Evolutionary conservation across 371 early-diverging fungal genomes (phyloP).

Genomic region (Dichotomocladium elegans): DNA sequence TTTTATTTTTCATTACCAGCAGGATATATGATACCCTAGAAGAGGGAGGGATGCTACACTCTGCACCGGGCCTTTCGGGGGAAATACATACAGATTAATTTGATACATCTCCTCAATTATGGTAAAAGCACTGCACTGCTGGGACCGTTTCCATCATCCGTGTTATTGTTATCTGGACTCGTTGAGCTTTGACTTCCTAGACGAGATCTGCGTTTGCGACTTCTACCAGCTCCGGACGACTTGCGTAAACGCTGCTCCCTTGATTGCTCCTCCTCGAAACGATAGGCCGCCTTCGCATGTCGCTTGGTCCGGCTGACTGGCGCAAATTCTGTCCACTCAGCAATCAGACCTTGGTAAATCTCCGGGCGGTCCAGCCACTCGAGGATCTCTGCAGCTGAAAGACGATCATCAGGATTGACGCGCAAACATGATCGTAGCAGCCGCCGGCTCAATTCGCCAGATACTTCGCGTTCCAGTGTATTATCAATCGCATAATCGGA

Average conservation of each 20-base stretch:
- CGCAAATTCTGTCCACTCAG: constrained; percentile 39
- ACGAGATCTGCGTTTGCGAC: too few species aligned
- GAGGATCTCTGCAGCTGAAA: constrained; percentile 34
- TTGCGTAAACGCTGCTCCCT: neutral
- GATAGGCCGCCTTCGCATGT: constrained; percentile 19
- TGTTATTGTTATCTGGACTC: too few species aligned
- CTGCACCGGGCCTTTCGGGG: too few species aligned
- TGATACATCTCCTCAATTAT: too few species aligned
- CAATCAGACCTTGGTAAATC: constrained; percentile 21
- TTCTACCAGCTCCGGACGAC: too few species aligned
- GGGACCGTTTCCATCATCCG: too few species aligned
- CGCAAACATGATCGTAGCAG: constrained; percentile 45
- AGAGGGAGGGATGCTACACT: too few species aligned
- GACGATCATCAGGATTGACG: constrained; percentile 41
- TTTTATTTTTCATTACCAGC: too few species aligned
- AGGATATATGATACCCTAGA: too few species aligned
- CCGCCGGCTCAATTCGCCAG: constrained; percentile 41
- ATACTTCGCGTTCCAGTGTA: constrained; percentile 45
- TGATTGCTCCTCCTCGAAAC: constrained; percentile 13
- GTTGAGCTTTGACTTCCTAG: too few species aligned
- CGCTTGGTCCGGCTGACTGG: constrained; percentile 27
- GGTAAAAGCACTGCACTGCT: too few species aligned
- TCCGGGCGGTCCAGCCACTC: constrained; percentile 31
- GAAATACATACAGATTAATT: too few species aligned
- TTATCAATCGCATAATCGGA: constrained; percentile 46